phyloP scores from a whole-genome alignment of 345 rosid genomes.

The Capsella bursapastoris region DNA sequence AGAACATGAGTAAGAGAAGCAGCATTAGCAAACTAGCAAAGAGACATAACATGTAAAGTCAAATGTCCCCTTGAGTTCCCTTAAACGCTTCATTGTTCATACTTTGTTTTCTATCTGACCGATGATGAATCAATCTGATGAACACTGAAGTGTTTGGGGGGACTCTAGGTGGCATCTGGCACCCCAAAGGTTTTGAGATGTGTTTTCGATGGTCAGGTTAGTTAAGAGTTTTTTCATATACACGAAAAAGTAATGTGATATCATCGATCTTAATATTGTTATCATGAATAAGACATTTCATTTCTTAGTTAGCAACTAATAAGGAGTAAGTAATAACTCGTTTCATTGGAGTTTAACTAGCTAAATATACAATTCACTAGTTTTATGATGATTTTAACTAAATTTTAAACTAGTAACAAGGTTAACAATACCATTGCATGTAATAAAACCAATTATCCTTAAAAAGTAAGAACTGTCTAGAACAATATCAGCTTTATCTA shows the following conservation, averaged over 20 bases:
- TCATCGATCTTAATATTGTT: too few relatives aligned
- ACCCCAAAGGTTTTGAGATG: neutral
- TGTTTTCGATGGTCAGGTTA: neutral
- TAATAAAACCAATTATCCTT: too few relatives aligned
- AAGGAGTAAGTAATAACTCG: too few relatives aligned
- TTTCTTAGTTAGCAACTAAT: too few relatives aligned
- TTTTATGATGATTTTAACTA: too few relatives aligned
- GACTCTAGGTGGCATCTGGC: conserved; percentile 40
- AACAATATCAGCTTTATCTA: too few relatives aligned
- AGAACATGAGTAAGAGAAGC: conserved; percentile 11
- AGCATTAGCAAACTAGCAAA: conserved; percentile 14
- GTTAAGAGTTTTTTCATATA: neutral
- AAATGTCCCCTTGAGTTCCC: conserved; percentile 45
- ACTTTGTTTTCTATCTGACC: neutral
- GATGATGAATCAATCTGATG: neutral
- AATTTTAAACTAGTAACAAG: too few relatives aligned
- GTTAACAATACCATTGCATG: too few relatives aligned
- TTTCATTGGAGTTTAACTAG: too few relatives aligned
- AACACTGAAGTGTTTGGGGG: conserved; percentile 50
- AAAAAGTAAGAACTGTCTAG: too few relatives aligned
- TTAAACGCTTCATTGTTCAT: conserved; percentile 44
- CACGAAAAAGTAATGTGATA: neutral
- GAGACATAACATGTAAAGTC: conserved; percentile 20
- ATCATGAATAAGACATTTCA: too few relatives aligned
- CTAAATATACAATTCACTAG: too few relatives aligned